Conservation (phyloP, 2,329 filamentous ascomycete species). For the Calonectria hawksworthii region DNA sequence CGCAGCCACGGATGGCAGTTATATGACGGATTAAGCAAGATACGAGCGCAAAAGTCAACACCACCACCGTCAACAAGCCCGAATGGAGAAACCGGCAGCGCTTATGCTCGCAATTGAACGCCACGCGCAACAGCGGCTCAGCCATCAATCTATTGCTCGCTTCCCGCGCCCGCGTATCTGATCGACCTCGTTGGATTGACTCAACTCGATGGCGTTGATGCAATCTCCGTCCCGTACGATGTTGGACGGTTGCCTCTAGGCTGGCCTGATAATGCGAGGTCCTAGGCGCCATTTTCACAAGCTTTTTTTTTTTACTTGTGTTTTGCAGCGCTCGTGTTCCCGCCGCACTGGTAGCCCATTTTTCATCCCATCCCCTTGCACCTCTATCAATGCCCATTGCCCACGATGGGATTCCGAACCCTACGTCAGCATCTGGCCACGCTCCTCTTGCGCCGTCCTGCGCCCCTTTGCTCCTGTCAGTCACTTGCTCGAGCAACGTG, state of each 20-base stretch:
- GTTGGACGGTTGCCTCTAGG: neutral
- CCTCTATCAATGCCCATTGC: conserved; percentile 1
- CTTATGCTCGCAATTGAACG: conserved; percentile 26
- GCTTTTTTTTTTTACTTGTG: neutral
- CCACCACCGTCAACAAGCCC: conserved; percentile 15
- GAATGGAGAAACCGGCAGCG: conserved; percentile 10
- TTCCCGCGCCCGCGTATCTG: conserved; percentile 12
- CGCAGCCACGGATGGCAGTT: neutral
- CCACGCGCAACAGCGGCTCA: neutral
- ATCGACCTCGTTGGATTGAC: conserved; percentile 26
- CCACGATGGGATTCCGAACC: conserved; percentile 35
- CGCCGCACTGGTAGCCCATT: conserved; percentile 3
- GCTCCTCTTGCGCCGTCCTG: conserved; percentile 6
- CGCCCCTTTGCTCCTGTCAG: conserved; percentile 4
- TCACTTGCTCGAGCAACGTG: conserved; percentile 34
- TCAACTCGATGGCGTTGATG: conserved; percentile 9
- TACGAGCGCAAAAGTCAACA: neutral
- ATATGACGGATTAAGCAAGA: neutral
- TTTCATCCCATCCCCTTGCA: conserved; percentile 7
- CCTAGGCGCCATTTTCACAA: conserved; percentile 20
- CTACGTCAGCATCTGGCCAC: conserved; percentile 45
- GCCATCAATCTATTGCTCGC: neutral
- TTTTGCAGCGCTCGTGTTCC: neutral
- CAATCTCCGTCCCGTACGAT: conserved; percentile 23
- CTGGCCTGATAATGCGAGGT: conserved; percentile 21